Evolutionary conservation across 768 basidiomycete genomes (phyloP).

Genomic region (Hemileccinum impolitum): DNA sequence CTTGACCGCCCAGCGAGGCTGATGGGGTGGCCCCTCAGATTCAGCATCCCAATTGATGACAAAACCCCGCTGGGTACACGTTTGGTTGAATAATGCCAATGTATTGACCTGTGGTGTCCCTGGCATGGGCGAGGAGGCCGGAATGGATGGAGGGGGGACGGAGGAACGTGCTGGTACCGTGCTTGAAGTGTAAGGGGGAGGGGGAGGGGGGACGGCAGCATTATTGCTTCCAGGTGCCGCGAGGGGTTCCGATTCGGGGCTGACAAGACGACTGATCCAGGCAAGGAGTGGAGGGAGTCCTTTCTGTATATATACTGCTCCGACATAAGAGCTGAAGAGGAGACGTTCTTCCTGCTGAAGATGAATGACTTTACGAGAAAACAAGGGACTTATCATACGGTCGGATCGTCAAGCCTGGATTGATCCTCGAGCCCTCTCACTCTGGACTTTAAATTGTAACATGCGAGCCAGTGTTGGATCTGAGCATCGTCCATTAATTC

Average conservation of each 20-base stretch:
- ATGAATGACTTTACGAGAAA: constrained; percentile 3
- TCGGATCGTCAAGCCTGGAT: constrained; percentile 34
- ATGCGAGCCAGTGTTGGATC: constrained; percentile 47
- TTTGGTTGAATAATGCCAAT: constrained; percentile 51
- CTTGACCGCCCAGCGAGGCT: constrained; percentile 54
- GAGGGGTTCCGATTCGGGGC: constrained; percentile 38
- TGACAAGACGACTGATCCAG: constrained; percentile 60
- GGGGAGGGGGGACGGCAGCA: constrained; percentile 13
- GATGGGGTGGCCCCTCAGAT: constrained; percentile 48
- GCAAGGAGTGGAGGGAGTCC: constrained; percentile 47
- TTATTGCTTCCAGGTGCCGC: constrained; percentile 17
- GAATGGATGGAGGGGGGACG: constrained; percentile 24
- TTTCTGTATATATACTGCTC: constrained; percentile 59
- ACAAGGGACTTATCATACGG: constrained; percentile 22
- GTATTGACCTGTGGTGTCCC: constrained; percentile 32
- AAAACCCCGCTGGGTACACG: constrained; percentile 45
- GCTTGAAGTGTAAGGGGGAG: constrained; percentile 24
- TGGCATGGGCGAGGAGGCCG: constrained; percentile 10
- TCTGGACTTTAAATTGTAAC: constrained; percentile 51
- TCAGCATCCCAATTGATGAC: constrained; percentile 46
- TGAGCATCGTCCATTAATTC: constrained; percentile 37
- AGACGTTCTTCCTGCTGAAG: constrained; percentile 47
- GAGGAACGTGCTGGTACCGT: constrained; percentile 14
- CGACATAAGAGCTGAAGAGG: constrained; percentile 61
- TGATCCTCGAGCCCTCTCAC: constrained; percentile 44